Evolutionary conservation across 2,329 filamentous ascomycete species (phyloP).

Genomic region (Ophiostoma triangulosporum): DNA sequence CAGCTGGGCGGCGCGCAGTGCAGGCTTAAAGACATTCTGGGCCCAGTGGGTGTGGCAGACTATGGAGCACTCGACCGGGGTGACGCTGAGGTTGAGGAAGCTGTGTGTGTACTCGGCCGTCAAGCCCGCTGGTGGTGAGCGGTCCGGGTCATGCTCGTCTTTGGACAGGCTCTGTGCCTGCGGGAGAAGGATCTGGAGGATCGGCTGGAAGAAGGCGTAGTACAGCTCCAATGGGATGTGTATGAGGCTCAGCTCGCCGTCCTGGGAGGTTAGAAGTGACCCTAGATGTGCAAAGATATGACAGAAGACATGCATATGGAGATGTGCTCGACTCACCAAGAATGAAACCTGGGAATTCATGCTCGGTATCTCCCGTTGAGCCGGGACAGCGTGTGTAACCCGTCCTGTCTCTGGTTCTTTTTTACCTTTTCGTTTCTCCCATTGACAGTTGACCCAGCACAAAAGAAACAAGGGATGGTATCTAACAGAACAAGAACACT

Average conservation of each 20-base stretch:
- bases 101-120: constrained; percentile 47
- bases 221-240: constrained; percentile 77
- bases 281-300: too few species aligned
- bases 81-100: constrained; percentile 89
- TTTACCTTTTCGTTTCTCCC: too few species aligned
- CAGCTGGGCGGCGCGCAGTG: constrained; percentile 43
- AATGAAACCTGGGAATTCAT: constrained; percentile 47
- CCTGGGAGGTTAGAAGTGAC: constrained; percentile 39
- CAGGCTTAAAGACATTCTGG: constrained; percentile 59
- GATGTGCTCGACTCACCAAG: constrained; percentile 30
- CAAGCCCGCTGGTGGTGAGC: constrained; percentile 29
- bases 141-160: constrained; percentile 11
- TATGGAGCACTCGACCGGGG: constrained; percentile 81
- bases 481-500: neutral
- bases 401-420: neutral
- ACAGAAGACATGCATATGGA: neutral
- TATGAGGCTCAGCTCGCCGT: constrained; percentile 75
- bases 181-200: constrained; percentile 73
- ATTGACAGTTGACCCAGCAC: too few species aligned
- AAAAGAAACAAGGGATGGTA: neutral
- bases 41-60: constrained; percentile 72
- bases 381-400: neutral
- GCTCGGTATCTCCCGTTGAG: constrained; percentile 13
- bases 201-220: constrained; percentile 67
- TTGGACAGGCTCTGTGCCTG: constrained; percentile 30